phyloP scores from a whole-genome alignment of 257 asterid genomes.

The Solanum megistacrolobum region DNA sequence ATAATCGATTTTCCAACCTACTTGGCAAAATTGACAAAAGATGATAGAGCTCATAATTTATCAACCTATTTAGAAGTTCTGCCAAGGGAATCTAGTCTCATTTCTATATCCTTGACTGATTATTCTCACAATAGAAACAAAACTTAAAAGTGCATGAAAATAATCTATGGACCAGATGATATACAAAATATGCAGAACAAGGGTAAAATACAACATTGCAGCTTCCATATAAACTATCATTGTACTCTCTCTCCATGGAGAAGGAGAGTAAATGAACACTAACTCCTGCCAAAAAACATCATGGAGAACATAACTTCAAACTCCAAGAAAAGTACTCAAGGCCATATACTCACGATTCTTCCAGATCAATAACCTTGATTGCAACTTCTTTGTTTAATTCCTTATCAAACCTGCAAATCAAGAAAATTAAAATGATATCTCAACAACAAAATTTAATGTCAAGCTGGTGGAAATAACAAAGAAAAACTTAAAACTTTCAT shows the following conservation, averaged over 20 bases:
- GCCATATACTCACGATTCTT: conserved; percentile 84
- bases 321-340: background rate
- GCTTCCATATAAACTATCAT: background rate
- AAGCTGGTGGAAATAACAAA: background rate
- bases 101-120: background rate
- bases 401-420: conserved; percentile 78
- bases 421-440: background rate
- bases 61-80: background rate
- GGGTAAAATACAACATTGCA: background rate
- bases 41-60: background rate
- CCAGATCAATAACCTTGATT: conserved; percentile 95
- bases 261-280: background rate
- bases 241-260: background rate
- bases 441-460: background rate
- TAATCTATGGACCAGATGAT: background rate
- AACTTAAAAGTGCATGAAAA: background rate
- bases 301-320: background rate
- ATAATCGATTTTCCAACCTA: background rate
- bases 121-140: background rate
- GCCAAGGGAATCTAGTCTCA: background rate
- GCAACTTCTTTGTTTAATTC: conserved; percentile 93
- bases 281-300: background rate
- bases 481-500: background rate
- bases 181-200: background rate
- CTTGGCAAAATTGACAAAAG: background rate